A percentile compares a stretch with the other conserved stretches of the same genome.
Evolutionary conservation across 331 rosid species (phyloP).

Genomic region (Malus hybrid): DNA sequence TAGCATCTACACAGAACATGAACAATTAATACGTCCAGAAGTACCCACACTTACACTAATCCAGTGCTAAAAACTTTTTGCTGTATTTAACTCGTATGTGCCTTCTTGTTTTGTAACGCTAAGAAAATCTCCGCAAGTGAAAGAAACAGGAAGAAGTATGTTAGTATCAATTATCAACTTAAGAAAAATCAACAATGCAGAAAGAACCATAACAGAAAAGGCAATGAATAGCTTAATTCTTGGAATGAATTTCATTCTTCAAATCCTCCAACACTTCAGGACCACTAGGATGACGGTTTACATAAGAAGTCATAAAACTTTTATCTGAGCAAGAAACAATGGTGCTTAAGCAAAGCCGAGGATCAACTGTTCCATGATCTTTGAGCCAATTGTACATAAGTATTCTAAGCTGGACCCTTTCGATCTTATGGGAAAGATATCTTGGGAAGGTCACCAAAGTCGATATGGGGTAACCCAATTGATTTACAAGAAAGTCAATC

Average conservation of each 20-base stretch:
- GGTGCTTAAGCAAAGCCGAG: slow-evolving; percentile 47
- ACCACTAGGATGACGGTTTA: slow-evolving; percentile 58
- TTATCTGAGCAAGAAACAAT: slow-evolving; percentile 43
- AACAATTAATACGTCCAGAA: background rate
- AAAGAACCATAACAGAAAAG: background rate
- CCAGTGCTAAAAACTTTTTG: background rate
- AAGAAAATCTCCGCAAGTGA: background rate
- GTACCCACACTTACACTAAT: too few species aligned
- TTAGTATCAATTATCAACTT: background rate
- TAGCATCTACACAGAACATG: background rate
- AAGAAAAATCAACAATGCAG: background rate
- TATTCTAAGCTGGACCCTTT: slow-evolving; percentile 53
- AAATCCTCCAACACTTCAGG: slow-evolving; percentile 56
- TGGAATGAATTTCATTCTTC: slow-evolving; percentile 29
- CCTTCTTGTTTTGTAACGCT: background rate
- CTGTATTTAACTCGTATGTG: background rate
- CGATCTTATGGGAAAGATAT: slow-evolving; percentile 32
- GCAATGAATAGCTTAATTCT: background rate
- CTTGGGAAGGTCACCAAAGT: slow-evolving; percentile 39
- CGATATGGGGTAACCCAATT: slow-evolving; percentile 54
- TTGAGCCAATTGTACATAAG: slow-evolving; percentile 67
- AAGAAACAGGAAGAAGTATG: background rate
- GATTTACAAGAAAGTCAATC: slow-evolving; percentile 45
- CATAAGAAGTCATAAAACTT: slow-evolving; percentile 31
- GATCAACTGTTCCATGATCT: slow-evolving; percentile 31